Conservation (phyloP, 768 basidiomycete species). For the Amanita subjunquillea region DNA sequence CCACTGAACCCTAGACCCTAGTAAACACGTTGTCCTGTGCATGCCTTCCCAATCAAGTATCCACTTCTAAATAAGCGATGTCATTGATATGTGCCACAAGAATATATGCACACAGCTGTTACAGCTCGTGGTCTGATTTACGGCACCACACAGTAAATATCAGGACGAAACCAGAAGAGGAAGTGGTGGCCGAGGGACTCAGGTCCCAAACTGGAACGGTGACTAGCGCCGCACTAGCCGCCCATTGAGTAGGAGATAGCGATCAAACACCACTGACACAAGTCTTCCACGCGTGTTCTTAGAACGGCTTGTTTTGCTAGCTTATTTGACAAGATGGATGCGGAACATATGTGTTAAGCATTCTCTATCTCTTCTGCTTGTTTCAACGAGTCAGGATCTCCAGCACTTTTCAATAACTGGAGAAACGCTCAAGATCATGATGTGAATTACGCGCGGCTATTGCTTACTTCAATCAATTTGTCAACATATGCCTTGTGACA, state of each 20-base stretch:
- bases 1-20: background rate
- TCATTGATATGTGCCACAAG: background rate
- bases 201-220: background rate
- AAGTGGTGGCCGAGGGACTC: conserved; percentile 3
- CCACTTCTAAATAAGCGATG: background rate
- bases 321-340: background rate
- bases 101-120: background rate
- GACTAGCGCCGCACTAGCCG: conserved; percentile 9
- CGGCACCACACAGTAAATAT: background rate
- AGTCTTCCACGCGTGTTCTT: conserved; percentile 2
- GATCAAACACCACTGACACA: conserved; percentile 5
- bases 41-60: background rate
- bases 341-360: conserved; percentile 17
- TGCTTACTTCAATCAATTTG: conserved; percentile 55
- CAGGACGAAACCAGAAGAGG: background rate
- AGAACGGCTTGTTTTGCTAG: background rate
- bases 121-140: background rate
- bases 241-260: background rate
- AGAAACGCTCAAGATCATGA: conserved; percentile 5
- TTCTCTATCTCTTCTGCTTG: conserved; percentile 53
- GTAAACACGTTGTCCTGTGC: background rate
- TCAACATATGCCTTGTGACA: conserved; percentile 69
- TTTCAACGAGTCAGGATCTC: conserved; percentile 42
- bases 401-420: conserved; percentile 47
- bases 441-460: background rate